These are phyloP conservation scores for Uromyces viciae-fabae DNA, from an alignment of 1,284 basidiomycete species.

Conservation along the genomic window DNA sequence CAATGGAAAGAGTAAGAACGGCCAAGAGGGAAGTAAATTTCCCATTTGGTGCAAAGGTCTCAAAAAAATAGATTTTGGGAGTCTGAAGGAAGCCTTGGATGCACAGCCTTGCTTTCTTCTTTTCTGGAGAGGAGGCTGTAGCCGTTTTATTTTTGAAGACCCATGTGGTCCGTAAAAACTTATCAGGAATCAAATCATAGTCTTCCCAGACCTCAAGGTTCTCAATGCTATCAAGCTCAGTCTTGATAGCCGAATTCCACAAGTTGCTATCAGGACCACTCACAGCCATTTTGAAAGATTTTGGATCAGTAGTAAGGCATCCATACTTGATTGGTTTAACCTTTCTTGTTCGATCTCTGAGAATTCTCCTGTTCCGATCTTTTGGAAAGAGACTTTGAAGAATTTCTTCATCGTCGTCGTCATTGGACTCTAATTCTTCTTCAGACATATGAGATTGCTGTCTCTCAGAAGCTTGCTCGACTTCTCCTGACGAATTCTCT, in stretches of 20 bases:
- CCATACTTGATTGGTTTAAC: neutral
- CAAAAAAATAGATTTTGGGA: too few species aligned
- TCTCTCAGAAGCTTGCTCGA: too few species aligned
- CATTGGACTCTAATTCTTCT: too few species aligned
- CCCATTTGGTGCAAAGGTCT: too few species aligned
- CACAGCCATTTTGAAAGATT: neutral
- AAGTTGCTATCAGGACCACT: neutral
- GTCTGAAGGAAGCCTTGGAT: neutral
- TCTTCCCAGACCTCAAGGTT: neutral
- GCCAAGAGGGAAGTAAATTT: too few species aligned
- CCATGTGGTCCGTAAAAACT: neutral
- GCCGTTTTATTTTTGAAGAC: slow-evolving; percentile 1
- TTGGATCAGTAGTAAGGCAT: neutral
- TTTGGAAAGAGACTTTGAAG: neutral
- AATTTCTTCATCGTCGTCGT: neutral
- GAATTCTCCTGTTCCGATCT: neutral
- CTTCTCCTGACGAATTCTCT: too few species aligned
- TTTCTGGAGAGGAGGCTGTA: neutral
- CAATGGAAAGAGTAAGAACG: too few species aligned
- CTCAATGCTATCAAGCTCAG: neutral
- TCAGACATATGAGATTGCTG: too few species aligned
- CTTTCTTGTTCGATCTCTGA: neutral
- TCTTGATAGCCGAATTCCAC: neutral
- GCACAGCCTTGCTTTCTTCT: neutral
- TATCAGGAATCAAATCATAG: neutral